These are phyloP conservation scores for Teratosphaeria nubilosa DNA, from an alignment of 2,329 filamentous ascomycete genomes.

Conservation along the genomic window DNA sequence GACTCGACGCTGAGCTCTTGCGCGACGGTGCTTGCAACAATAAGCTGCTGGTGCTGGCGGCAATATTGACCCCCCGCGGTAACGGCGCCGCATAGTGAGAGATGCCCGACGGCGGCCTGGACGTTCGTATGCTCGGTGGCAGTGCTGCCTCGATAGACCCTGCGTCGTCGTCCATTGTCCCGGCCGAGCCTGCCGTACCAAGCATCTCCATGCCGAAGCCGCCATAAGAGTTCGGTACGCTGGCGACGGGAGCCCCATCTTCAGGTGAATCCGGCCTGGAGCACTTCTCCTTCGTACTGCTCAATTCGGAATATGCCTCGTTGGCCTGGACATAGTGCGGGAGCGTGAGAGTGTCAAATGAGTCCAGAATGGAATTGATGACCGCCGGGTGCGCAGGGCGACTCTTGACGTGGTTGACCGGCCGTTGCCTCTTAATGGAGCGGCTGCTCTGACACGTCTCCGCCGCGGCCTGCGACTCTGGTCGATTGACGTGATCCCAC, in stretches of 20 bases:
- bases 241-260: conserved; percentile 12
- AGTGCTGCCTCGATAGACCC: conserved; percentile 15
- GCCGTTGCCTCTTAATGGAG: conserved; percentile 1
- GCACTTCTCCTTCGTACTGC: conserved; percentile 7
- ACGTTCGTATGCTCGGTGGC: conserved; percentile 46
- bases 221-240: conserved; percentile 13
- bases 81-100: conserved; percentile 54
- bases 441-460: not conserved
- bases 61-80: not conserved
- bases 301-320: conserved; percentile 12
- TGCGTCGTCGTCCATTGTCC: conserved; percentile 14
- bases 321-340: conserved; percentile 10
- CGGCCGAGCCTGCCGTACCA: conserved; percentile 33
- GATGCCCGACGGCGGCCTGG: conserved; percentile 68
- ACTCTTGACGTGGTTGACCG: conserved; percentile 23
- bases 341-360: conserved; percentile 37
- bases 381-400: conserved; percentile 54
- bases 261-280: conserved; percentile 12
- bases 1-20: conserved; percentile 19
- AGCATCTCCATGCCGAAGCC: conserved; percentile 61
- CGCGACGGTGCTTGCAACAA: conserved; percentile 6
- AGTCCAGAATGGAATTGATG: conserved; percentile 54
- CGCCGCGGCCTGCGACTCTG: not conserved
- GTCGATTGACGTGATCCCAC: not conserved
- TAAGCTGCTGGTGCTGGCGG: not conserved